Evolutionary conservation across 2,329 filamentous ascomycete genomes (phyloP).

Genomic region (Aspergillus calidoustus): DNA sequence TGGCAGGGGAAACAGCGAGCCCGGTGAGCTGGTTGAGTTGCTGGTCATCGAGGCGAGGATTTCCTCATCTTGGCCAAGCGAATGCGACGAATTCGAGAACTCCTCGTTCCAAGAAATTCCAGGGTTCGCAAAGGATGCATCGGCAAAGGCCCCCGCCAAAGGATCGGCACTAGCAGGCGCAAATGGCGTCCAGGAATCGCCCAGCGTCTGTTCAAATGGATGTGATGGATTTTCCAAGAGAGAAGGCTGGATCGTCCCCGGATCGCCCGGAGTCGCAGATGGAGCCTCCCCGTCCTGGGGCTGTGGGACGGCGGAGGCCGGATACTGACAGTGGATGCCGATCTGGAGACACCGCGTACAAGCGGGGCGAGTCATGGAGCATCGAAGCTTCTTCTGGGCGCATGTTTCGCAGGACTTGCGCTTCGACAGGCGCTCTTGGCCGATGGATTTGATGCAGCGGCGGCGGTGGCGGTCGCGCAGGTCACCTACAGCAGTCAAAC

Average conservation of each 20-base stretch:
- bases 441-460: slow-evolving; percentile 24
- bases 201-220: not conserved
- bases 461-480: slow-evolving; percentile 27
- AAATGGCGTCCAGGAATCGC: slow-evolving; percentile 7
- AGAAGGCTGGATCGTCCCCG: not conserved
- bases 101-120: slow-evolving; percentile 17
- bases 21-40: not conserved
- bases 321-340: slow-evolving; percentile 20
- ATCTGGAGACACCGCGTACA: slow-evolving; percentile 24
- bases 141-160: not conserved
- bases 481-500: slow-evolving; percentile 19
- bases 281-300: not conserved
- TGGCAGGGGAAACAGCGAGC: not conserved
- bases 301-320: slow-evolving; percentile 16
- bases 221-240: not conserved
- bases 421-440: slow-evolving; percentile 25
- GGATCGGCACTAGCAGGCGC: not conserved
- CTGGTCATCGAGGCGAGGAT: slow-evolving; percentile 11
- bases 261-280: not conserved
- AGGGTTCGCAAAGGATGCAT: slow-evolving; percentile 6
- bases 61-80: not conserved
- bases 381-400: slow-evolving; percentile 27
- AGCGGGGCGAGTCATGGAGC: slow-evolving; percentile 24
- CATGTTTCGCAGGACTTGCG: slow-evolving; percentile 28
- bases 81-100: slow-evolving; percentile 11